Percentiles rank a stretch among this genome's conserved stretches.
These are phyloP conservation scores for Candida sphagnicola DNA, from an alignment of 805 yeast genomes.

Conservation along the genomic window DNA sequence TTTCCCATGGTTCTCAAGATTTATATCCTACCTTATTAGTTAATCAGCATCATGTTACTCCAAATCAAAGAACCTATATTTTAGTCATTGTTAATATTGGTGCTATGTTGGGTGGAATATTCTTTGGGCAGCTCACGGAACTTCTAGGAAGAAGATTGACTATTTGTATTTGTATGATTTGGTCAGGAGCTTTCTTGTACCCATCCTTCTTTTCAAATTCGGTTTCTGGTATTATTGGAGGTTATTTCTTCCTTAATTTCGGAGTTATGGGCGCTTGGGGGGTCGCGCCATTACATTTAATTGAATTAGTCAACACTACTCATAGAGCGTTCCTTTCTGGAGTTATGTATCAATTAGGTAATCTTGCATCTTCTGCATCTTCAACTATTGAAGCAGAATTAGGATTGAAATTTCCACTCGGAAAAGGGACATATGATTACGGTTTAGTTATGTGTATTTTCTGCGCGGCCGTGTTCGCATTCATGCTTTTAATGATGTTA, in stretches of 20 bases:
- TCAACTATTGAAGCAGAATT: constrained; percentile 66
- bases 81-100: constrained; percentile 39
- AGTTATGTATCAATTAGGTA: constrained; percentile 64
- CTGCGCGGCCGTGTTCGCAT: constrained; percentile 59
- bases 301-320: constrained; percentile 60
- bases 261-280: constrained; percentile 73
- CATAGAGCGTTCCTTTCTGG: constrained; percentile 63
- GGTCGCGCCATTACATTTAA: constrained; percentile 57
- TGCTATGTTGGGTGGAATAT: constrained; percentile 37
- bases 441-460: constrained; percentile 64
- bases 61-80: constrained; percentile 34
- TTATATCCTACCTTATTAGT: constrained; percentile 39
- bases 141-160: constrained; percentile 35
- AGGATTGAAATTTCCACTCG: constrained; percentile 46
- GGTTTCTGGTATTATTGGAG: constrained; percentile 49
- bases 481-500: constrained; percentile 43
- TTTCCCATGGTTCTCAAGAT: constrained; percentile 43
- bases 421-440: constrained; percentile 38
- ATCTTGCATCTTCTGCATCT: constrained; percentile 61
- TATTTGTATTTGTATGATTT: constrained; percentile 27
- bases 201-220: constrained; percentile 33
- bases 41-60: constrained; percentile 27
- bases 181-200: constrained; percentile 39
- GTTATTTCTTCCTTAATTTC: constrained; percentile 54
- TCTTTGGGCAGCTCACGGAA: constrained; percentile 43